Conservation (phyloP, 805 yeast species). For the Saccharomycopsis amapae region DNA sequence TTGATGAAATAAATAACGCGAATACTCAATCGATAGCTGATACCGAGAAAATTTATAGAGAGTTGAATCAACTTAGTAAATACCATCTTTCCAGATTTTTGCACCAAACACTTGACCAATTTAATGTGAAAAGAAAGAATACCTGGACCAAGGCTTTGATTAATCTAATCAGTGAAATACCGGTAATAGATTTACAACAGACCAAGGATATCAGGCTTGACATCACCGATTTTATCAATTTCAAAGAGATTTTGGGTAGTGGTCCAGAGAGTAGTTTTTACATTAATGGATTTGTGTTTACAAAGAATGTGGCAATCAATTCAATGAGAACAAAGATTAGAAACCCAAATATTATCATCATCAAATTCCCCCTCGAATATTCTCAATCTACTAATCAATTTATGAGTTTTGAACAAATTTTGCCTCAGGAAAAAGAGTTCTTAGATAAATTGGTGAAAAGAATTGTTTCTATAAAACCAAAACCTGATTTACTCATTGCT, state of each 20-base stretch:
- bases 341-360: slow-evolving; percentile 70
- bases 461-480: slow-evolving; percentile 48
- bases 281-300: slow-evolving; percentile 75
- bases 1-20: not conserved
- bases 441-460: slow-evolving; percentile 74
- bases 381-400: slow-evolving; percentile 60
- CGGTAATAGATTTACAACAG: slow-evolving; percentile 52
- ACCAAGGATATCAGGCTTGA: slow-evolving; percentile 60
- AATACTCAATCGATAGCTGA: too few relatives aligned
- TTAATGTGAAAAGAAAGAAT: slow-evolving; percentile 10
- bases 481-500: slow-evolving; percentile 72
- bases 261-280: slow-evolving; percentile 48
- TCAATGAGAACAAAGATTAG: slow-evolving; percentile 60
- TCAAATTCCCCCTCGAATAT: slow-evolving; percentile 88
- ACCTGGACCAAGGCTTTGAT: slow-evolving; percentile 56
- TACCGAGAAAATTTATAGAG: slow-evolving; percentile 8
- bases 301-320: slow-evolving; percentile 74
- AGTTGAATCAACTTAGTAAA: slow-evolving; percentile 6
- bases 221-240: slow-evolving; percentile 79
- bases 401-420: slow-evolving; percentile 72
- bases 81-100: slow-evolving; percentile 9
- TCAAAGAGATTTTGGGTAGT: slow-evolving; percentile 81
- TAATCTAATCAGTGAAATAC: slow-evolving; percentile 46
- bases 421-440: slow-evolving; percentile 84
- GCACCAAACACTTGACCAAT: slow-evolving; percentile 14